phyloP scores from a whole-genome alignment of 164 flowering plant species.

The Stephania yunnanensis region DNA sequence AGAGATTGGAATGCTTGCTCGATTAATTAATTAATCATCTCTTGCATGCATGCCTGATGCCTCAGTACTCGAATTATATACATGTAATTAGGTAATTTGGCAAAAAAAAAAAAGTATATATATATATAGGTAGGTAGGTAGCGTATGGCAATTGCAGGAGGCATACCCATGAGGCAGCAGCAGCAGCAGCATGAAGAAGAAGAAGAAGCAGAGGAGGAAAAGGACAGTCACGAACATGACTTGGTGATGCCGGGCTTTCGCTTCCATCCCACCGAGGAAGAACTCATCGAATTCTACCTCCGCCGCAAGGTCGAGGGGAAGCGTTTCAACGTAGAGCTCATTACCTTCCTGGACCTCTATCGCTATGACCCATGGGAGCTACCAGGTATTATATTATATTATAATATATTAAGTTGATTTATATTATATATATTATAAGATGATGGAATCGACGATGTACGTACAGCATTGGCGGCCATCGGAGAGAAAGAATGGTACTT shows the following conservation, averaged over 20 bases:
- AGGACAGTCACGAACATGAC: constrained; percentile 56
- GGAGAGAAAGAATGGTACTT: constrained; percentile 99
- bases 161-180: constrained; percentile 18
- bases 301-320: constrained; percentile 98
- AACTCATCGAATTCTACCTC: constrained; percentile 91
- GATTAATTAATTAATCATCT: too few relatives aligned
- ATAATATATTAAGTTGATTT: too few relatives aligned
- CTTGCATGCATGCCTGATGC: too few relatives aligned
- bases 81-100: too few relatives aligned
- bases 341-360: constrained; percentile 88
- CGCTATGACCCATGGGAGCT: constrained; percentile 99
- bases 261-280: constrained; percentile 98
- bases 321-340: constrained; percentile 86
- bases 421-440: too few relatives aligned
- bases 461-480: constrained; percentile 82
- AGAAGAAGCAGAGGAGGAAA: constrained; percentile 8
- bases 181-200: background rate
- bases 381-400: constrained; percentile 48
- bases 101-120: too few relatives aligned
- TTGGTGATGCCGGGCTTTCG: constrained; percentile 98
- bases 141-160: constrained; percentile 45
- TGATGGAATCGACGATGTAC: too few relatives aligned
- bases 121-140: too few relatives aligned
- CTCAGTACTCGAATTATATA: too few relatives aligned
- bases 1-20: too few relatives aligned